These are phyloP conservation scores for Vitis hybrid DNA, from an alignment of 177 flowering plant genomes.

Conservation along the genomic window DNA sequence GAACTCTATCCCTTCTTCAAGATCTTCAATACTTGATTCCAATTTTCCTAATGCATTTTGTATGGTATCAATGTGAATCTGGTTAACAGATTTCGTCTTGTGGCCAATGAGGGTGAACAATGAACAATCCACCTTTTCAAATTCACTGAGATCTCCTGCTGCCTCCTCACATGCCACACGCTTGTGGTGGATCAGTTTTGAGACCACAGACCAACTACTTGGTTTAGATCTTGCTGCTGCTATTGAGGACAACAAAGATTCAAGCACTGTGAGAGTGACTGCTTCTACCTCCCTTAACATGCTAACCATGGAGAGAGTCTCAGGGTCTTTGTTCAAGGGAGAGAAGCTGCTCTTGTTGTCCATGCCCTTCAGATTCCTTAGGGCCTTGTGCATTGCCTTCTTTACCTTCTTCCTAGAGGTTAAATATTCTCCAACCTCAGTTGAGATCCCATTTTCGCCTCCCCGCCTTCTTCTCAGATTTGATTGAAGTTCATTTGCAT, in stretches of 20 bases:
- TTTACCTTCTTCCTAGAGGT: constrained; percentile 32
- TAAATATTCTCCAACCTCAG: constrained; percentile 23
- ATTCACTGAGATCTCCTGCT: background rate
- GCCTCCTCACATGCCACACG: background rate
- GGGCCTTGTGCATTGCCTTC: constrained; percentile 32
- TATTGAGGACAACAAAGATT: constrained; percentile 30
- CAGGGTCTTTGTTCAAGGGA: constrained; percentile 16
- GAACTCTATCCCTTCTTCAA: too few relatives aligned
- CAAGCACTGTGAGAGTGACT: constrained; percentile 21
- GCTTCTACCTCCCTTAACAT: constrained; percentile 33
- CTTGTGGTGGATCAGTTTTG: constrained; percentile 26
- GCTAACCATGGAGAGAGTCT: constrained; percentile 9
- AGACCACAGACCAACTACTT: constrained; percentile 32
- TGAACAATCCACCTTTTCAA: too few relatives aligned
- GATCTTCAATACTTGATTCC: too few relatives aligned
- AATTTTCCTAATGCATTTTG: too few relatives aligned
- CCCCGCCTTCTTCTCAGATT: constrained; percentile 32
- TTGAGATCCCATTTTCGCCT: constrained; percentile 8
- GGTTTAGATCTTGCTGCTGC: constrained; percentile 13
- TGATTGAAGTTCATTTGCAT: constrained; percentile 27
- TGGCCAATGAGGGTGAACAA: too few relatives aligned
- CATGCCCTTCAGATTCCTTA: constrained; percentile 22
- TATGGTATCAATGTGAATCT: too few relatives aligned
- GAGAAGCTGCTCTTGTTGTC: constrained; percentile 5
- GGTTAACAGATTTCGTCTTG: too few relatives aligned